Conservation (phyloP, 2,329 filamentous ascomycete species). For the Fusarium chaquense region DNA sequence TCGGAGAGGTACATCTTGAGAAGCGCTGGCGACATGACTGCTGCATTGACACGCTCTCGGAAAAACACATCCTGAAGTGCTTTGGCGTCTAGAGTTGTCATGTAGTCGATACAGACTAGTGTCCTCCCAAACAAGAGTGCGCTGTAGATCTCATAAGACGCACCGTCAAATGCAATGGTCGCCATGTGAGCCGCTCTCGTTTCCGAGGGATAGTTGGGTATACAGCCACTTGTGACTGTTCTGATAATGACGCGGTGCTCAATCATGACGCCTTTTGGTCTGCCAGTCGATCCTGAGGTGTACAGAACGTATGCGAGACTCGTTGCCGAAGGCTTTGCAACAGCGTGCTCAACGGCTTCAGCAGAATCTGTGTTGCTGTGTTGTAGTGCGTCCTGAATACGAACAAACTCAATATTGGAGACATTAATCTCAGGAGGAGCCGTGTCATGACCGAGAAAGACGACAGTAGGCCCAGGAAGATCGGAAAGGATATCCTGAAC, state of each 20-base stretch:
- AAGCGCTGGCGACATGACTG: conserved; percentile 21
- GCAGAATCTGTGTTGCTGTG: rapidly evolving
- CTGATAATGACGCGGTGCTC: conserved; percentile 38
- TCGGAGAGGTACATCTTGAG: conserved; percentile 32
- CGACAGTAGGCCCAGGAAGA: background rate
- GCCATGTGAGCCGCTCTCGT: conserved; percentile 27
- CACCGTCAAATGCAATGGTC: conserved; percentile 40
- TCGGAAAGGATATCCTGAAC: conserved; percentile 33
- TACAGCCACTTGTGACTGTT: conserved; percentile 18
- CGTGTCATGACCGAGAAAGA: conserved; percentile 19
- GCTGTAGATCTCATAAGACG: conserved; percentile 37
- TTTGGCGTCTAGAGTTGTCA: conserved; percentile 19
- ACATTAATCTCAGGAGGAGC: background rate
- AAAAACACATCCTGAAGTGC: conserved; percentile 21
- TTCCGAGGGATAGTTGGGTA: background rate
- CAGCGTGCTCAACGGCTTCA: rapidly evolving
- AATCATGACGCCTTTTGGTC: conserved; percentile 62
- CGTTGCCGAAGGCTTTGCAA: background rate
- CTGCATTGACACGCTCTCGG: conserved; percentile 10
- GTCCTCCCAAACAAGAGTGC: conserved; percentile 41
- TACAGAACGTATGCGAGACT: conserved; percentile 57
- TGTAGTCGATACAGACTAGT: conserved; percentile 34
- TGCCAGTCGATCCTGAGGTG: conserved; percentile 64
- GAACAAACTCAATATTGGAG: background rate
- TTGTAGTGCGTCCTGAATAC: background rate